Base-by-base conservation (phyloP, 2,329 filamentous ascomycete genomes). In the Curvularia hawaiiensis region DNA sequence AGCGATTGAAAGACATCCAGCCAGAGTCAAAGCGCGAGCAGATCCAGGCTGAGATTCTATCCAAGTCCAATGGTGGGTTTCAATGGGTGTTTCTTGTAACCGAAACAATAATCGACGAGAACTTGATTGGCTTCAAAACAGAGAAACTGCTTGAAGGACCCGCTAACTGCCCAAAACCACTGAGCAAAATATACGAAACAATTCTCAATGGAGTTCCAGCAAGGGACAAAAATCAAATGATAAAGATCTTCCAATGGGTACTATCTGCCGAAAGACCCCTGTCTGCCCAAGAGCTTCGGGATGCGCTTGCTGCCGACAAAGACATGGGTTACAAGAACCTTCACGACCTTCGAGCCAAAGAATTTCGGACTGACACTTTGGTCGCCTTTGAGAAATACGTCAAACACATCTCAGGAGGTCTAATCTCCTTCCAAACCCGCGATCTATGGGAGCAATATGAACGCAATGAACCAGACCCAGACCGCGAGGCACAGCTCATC, bases 401-500 rank as follows among this genome's bases (percentile, higher is more conserved):
- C n/a, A 61, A 52, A 18, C 45, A 61, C 24, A 54, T 64, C 1
- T 64, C 56, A 2, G 56, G 43, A 39, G 59, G 61, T n/a, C 54
- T 64, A 14, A 18, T 64, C 4, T 33, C 52, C 8, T 64, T 64
- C 31, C 53, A 56, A 30, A 61, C 16, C 39, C 46, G 58, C 46
- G 53, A 60, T 12, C 6, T 60, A 14, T 60, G 35, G 44, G 53
- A 62, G 50, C 52, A 56, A 56, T 65, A 66, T 35, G 59, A 60
- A n/a, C 54, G 16, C 2, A 3, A 46, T 30, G 56, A 28, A 38
- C 54, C 60, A 54, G 60, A 59, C 12, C 50, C 53, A 38, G 58
- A 63, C 26, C 52, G 51, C 2, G 58, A 66, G 40, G 62, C 60
- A 3, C 60, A 66, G 16, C 50, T 66, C n/a, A 45, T 45, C 16